phyloP scores from a whole-genome alignment of 345 rosid genomes.

The Citrus inodora region DNA sequence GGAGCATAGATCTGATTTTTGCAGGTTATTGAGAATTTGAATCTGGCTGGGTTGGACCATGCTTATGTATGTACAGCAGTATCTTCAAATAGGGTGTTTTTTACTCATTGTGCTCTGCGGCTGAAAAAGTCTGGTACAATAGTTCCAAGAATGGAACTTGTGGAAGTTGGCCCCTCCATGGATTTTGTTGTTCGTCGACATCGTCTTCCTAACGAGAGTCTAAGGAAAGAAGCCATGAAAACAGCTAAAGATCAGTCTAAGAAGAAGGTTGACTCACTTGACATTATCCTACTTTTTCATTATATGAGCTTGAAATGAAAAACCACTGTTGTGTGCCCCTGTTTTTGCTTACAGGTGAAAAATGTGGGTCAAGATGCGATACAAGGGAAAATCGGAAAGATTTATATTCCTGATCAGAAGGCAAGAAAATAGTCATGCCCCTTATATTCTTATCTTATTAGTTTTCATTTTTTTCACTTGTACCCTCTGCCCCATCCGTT shows the following conservation, averaged over 20 bases:
- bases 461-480: not conserved
- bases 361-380: slow-evolving; percentile 66
- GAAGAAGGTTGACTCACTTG: slow-evolving; percentile 62
- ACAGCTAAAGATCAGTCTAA: slow-evolving; percentile 63
- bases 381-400: slow-evolving; percentile 65
- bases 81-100: slow-evolving; percentile 56
- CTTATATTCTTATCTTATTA: too few species aligned
- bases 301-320: not conserved
- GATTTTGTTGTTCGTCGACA: slow-evolving; percentile 89
- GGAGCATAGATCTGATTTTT: slow-evolving; percentile 14
- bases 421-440: slow-evolving; percentile 27
- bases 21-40: slow-evolving; percentile 86
- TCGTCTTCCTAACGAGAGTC: slow-evolving; percentile 75
- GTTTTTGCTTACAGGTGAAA: slow-evolving; percentile 47
- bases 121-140: slow-evolving; percentile 82
- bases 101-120: slow-evolving; percentile 83
- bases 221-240: slow-evolving; percentile 85
- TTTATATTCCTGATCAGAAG: slow-evolving; percentile 94
- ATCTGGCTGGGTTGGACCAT: slow-evolving; percentile 80
- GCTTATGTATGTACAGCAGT: slow-evolving; percentile 83
- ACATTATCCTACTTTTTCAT: not conserved
- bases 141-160: slow-evolving; percentile 89
- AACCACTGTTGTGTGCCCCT: slow-evolving; percentile 8
- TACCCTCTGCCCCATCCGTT: not conserved
- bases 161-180: slow-evolving; percentile 96